phyloP scores from a whole-genome alignment of 768 basidiomycete species.

The Rhizopogon roseolus region DNA sequence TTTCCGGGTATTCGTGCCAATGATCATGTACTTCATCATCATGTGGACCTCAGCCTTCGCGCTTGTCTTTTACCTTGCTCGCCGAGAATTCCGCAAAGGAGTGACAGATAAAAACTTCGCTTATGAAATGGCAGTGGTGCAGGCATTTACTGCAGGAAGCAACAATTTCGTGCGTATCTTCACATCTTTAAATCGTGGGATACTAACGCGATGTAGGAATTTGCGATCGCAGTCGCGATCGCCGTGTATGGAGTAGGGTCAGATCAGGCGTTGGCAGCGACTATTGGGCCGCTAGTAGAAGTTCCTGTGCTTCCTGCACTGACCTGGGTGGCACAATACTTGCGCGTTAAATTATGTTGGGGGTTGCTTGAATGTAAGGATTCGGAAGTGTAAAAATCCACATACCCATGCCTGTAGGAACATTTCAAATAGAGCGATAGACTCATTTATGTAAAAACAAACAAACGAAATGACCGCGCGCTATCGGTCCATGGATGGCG shows the following conservation, averaged over 20 bases:
- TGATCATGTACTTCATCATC: constrained; percentile 72
- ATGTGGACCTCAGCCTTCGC: constrained; percentile 69
- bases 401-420: no score
- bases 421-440: no score
- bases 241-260: constrained; percentile 75
- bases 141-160: constrained; percentile 75
- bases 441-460: no score
- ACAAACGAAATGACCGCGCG: no score
- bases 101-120: constrained; percentile 25
- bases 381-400: background rate
- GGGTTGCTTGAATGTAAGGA: background rate
- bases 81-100: constrained; percentile 21
- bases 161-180: constrained; percentile 65
- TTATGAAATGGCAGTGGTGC: constrained; percentile 73
- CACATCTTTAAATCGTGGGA: no score
- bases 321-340: constrained; percentile 57
- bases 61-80: constrained; percentile 44
- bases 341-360: constrained; percentile 41
- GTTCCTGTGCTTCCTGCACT: constrained; percentile 72
- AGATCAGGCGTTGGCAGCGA: constrained; percentile 77
- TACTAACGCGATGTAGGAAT: constrained; percentile 41
- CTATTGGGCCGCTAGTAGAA: constrained; percentile 73
- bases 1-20: constrained; percentile 77
- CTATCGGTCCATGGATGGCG: no score
- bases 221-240: constrained; percentile 80